Percentiles rank a stretch among this genome's conserved stretches.
Conservation (phyloP, 106 monocot genomes). For the Gastrodia elata region DNA sequence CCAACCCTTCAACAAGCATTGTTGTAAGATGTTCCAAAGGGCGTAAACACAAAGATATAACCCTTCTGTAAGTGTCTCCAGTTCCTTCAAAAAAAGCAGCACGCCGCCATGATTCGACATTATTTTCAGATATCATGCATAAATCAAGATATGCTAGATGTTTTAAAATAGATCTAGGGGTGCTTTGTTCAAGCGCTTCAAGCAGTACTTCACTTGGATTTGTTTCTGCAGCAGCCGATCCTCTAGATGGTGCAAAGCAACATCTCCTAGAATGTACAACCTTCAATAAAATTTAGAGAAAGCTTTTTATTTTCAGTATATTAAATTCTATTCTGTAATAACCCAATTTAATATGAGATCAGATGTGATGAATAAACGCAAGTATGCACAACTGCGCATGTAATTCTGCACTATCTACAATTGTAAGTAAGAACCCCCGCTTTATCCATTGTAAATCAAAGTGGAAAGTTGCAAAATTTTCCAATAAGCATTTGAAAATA, state of each 20-base stretch:
- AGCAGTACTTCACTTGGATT: slow-evolving; percentile 87
- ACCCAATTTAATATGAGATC: not conserved
- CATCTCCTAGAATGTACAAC: slow-evolving; percentile 78
- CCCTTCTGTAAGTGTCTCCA: slow-evolving; percentile 80
- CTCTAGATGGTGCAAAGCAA: slow-evolving; percentile 70
- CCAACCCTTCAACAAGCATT: slow-evolving; percentile 47
- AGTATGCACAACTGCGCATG: not conserved
- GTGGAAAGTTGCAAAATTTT: not conserved
- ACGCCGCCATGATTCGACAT: slow-evolving; percentile 86
- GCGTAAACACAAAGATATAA: slow-evolving; percentile 58
- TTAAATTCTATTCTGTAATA: not conserved
- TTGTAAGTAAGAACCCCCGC: not conserved
- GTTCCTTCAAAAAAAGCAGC: slow-evolving; percentile 94
- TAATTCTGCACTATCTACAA: not conserved
- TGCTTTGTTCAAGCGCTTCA: slow-evolving; percentile 79
- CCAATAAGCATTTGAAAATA: not conserved
- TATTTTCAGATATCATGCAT: slow-evolving; percentile 65
- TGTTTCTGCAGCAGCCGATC: slow-evolving; percentile 91
- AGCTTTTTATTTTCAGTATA: not conserved
- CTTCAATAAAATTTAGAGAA: slow-evolving; percentile 26
- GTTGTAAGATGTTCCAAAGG: slow-evolving; percentile 75
- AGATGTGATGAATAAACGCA: not conserved
- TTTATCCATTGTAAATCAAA: not conserved
- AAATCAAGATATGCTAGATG: slow-evolving; percentile 91
- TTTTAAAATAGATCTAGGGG: slow-evolving; percentile 57